Conservation (phyloP, 1,284 basidiomycete genomes). For the Pholiota adiposa region DNA sequence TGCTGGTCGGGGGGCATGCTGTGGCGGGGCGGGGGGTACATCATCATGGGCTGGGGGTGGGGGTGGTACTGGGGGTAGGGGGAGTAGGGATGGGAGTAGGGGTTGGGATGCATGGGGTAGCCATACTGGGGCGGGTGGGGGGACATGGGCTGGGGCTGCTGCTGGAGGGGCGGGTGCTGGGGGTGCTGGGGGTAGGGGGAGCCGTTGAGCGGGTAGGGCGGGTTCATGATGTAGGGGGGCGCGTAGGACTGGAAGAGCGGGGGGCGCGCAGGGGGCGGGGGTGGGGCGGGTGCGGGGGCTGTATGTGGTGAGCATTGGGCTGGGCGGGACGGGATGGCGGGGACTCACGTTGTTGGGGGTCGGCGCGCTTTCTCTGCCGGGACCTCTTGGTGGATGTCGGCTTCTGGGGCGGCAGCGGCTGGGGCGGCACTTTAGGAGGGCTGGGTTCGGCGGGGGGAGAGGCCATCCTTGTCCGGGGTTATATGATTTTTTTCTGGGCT, state of each 20-base stretch:
- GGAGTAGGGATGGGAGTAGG: conserved; percentile 57
- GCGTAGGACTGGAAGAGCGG: conserved; percentile 55
- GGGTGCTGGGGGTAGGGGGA: conserved; percentile 52
- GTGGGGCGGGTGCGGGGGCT: conserved; percentile 30
- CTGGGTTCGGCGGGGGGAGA: conserved; percentile 31
- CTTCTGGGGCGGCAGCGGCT: conserved; percentile 48
- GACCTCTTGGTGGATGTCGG: conserved; percentile 45
- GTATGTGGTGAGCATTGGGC: conserved; percentile 20
- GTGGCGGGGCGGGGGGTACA: conserved; percentile 57
- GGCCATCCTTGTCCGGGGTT: conserved; percentile 44
- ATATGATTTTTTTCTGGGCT: conserved; percentile 39
- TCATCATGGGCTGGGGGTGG: conserved; percentile 69
- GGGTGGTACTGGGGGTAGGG: conserved; percentile 66
- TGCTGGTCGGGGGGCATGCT: conserved; percentile 35
- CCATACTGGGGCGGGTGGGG: conserved; percentile 50
- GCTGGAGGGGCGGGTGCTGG: conserved; percentile 42
- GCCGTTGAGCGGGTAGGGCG: conserved; percentile 58
- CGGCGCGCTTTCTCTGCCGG: conserved; percentile 52
- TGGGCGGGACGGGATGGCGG: not conserved
- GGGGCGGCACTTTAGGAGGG: conserved; percentile 43
- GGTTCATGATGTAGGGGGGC: conserved; percentile 63
- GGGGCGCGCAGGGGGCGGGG: conserved; percentile 38
- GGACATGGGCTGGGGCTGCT: conserved; percentile 45
- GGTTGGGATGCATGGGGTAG: conserved; percentile 59
- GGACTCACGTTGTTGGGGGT: conserved; percentile 24